Conservation (phyloP, 2,329 filamentous ascomycete genomes). For the Cyphellophora europaea region DNA sequence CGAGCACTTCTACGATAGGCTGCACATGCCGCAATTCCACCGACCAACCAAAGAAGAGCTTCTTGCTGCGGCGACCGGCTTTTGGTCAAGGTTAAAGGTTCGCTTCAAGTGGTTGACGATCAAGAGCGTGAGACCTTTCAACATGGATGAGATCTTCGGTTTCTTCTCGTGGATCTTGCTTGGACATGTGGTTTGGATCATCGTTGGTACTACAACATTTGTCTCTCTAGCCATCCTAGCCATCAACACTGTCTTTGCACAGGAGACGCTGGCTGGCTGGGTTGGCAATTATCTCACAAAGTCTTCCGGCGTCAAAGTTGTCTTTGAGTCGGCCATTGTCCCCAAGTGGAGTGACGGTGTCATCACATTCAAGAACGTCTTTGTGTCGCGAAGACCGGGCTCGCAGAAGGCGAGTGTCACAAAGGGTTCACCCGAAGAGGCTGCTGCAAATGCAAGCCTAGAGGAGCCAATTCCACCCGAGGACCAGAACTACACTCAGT, state of each 20-base stretch:
- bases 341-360: slow-evolving; percentile 92
- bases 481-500: slow-evolving; percentile 96
- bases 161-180: slow-evolving; percentile 93
- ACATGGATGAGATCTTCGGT: slow-evolving; percentile 89
- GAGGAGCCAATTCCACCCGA: slow-evolving; percentile 44
- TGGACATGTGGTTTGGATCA: slow-evolving; percentile 87
- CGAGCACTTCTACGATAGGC: slow-evolving; percentile 46
- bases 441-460: slow-evolving; percentile 76
- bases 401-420: slow-evolving; percentile 69
- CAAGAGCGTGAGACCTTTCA: slow-evolving; percentile 85
- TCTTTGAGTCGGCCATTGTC: slow-evolving; percentile 96
- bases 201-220: slow-evolving; percentile 96
- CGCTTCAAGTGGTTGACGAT: slow-evolving; percentile 98
- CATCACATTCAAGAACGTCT: slow-evolving; percentile 94
- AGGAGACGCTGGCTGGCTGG: slow-evolving; percentile 90
- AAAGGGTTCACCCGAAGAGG: slow-evolving; percentile 79
- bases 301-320: slow-evolving; percentile 83
- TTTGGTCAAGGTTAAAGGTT: slow-evolving; percentile 81
- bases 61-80: slow-evolving; percentile 80
- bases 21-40: slow-evolving; percentile 67
- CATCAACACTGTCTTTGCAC: slow-evolving; percentile 93
- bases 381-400: slow-evolving; percentile 83
- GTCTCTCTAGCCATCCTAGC: slow-evolving; percentile 83
- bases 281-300: slow-evolving; percentile 92
- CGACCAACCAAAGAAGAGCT: slow-evolving; percentile 89